These are phyloP conservation scores for Colletotrichum spinosum DNA, from an alignment of 2,329 filamentous ascomycete genomes.

Conservation along the genomic window DNA sequence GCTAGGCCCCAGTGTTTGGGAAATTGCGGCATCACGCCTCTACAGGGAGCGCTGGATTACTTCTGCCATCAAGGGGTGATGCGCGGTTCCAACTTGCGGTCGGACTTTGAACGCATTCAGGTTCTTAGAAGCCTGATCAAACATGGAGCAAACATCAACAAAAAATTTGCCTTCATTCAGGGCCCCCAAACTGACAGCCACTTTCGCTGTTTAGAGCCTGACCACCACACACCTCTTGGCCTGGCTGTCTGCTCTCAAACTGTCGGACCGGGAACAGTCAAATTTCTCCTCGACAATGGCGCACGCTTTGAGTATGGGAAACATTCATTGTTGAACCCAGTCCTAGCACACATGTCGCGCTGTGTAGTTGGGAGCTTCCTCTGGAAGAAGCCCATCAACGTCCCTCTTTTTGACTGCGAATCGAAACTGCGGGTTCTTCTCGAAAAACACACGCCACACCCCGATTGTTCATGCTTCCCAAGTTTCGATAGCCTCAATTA, in stretches of 20 bases:
- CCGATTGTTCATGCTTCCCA: conserved; percentile 6
- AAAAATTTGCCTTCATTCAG: neutral
- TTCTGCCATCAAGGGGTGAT: conserved; percentile 7
- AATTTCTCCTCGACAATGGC: conserved; percentile 8
- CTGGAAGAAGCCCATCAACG: neutral
- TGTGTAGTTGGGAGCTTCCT: neutral
- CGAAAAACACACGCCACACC: neutral
- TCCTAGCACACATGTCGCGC: conserved; percentile 1
- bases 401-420: conserved; percentile 1
- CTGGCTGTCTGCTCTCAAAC: conserved; percentile 11
- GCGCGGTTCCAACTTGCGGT: neutral
- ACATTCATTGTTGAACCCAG: neutral
- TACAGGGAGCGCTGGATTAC: conserved; percentile 15
- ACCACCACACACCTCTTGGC: conserved; percentile 9
- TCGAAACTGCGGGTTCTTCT: conserved; percentile 2
- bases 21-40: conserved; percentile 1
- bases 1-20: neutral
- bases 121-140: conserved; percentile 2
- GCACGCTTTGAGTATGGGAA: neutral
- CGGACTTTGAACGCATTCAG: neutral
- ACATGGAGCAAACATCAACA: conserved; percentile 6
- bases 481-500: conserved; percentile 15
- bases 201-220: neutral
- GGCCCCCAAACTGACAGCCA: neutral
- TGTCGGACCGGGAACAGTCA: conserved; percentile 3